Base-by-base conservation (phyloP, 2,329 filamentous ascomycete species). In the Hypoxylon sp. region DNA sequence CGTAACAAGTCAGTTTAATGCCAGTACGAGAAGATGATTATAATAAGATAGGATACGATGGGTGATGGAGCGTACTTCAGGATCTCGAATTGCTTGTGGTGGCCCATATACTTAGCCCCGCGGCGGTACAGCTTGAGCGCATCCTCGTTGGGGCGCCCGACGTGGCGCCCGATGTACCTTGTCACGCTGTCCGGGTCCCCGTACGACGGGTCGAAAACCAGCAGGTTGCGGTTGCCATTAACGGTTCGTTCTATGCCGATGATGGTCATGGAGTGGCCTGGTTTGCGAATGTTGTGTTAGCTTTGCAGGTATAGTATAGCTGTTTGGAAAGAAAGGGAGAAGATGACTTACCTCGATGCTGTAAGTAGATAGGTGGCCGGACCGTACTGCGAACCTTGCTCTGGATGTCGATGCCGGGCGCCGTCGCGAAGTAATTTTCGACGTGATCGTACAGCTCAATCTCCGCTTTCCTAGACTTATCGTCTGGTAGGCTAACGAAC, bases 191-290 rank as follows among this genome's bases (percentile, higher is more conserved):
- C 83, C 0, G 91, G 87, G 50, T 94, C 91, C 60, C 87, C 89
- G 78, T 93, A 94, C 81, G 92, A 92, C 0, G 95, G 94, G 77
- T 98, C 94, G 77, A 97, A 97, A 11, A 97, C 92, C 0, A 98
- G 83, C 17, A 98, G 82, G 72, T 92, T 92, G 57, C 85, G 82
- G 17, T 84, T 82, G 26, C 92, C 92, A 66, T 91, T 85, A 35
- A 81, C 83, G 29, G 86, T 87, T 71, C 87, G 88, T 79, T 98
- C 94, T 26, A 97, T 85, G 0, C 95, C 95, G 60, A 98, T 85
- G 57, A 98, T 94, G 0, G 94, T 97, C 83, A 97, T 85, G 1
- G 94, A 98, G 78, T 98, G 95, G 2, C 94, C 93, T 86, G 26
- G 31, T 31, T 46, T 35, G 22, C n/a, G 29, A 14, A 14, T 17